Percentiles rank a stretch among this genome's conserved stretches.
Conservation (phyloP, 2,329 filamentous ascomycete species). For the Colletotrichum tofieldiae region DNA sequence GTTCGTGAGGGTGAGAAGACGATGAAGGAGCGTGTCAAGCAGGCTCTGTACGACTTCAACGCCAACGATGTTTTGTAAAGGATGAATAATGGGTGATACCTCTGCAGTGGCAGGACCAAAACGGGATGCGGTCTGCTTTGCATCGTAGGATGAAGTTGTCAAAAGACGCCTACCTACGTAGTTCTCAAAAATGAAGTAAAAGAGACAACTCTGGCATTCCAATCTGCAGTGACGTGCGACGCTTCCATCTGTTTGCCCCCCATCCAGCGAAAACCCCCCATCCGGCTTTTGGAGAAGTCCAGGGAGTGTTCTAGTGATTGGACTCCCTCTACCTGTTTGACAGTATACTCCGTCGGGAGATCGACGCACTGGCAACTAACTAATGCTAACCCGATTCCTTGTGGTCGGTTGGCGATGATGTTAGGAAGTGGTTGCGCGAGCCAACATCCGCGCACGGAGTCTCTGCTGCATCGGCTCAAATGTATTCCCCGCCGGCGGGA, state of each 20-base stretch:
- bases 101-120: slow-evolving; percentile 31
- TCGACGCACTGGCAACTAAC: no score
- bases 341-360: not conserved
- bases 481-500: not conserved
- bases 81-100: slow-evolving; percentile 42
- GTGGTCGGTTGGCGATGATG: not conserved
- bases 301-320: no score
- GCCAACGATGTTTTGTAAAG: slow-evolving; percentile 82
- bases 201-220: not conserved
- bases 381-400: not conserved
- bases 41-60: slow-evolving; percentile 94
- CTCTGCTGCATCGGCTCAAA: no score
- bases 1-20: slow-evolving; percentile 97
- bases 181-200: slow-evolving; percentile 39
- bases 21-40: slow-evolving; percentile 86
- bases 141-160: slow-evolving; percentile 28
- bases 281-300: not conserved
- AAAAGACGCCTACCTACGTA: slow-evolving; percentile 36
- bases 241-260: not conserved
- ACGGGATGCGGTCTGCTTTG: slow-evolving; percentile 32
- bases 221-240: not conserved
- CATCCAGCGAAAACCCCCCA: no score
- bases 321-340: no score
- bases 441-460: no score
- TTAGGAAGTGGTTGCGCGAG: no score